Evolutionary conservation across 2,329 filamentous ascomycete species (phyloP).

Genomic region (Iodosphaeria phyllophila): DNA sequence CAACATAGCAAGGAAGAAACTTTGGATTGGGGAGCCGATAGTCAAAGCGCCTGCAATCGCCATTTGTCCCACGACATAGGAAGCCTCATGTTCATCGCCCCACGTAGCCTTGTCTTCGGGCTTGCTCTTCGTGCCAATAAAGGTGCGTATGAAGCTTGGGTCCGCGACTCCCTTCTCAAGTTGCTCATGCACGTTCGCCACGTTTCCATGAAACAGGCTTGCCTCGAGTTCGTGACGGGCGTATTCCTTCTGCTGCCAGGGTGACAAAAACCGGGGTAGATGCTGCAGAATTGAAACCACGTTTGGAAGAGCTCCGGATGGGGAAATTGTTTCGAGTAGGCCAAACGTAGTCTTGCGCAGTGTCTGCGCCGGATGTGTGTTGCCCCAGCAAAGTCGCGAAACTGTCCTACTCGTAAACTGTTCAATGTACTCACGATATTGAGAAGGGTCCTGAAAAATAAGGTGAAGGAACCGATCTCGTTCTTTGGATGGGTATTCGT

Average conservation of each 20-base stretch:
- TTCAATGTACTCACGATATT: constrained; percentile 26
- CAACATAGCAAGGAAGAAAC: constrained; percentile 19
- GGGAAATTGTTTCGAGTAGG: constrained; percentile 25
- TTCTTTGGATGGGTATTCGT: constrained; percentile 23
- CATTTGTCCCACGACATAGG: constrained; percentile 26
- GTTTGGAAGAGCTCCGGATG: constrained; percentile 23
- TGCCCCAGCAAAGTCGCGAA: constrained; percentile 25
- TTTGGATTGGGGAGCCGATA: constrained; percentile 24
- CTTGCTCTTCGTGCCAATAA: constrained; percentile 14
- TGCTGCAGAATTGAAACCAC: constrained; percentile 18
- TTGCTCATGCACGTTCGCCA: constrained; percentile 17
- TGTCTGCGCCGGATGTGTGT: constrained; percentile 17
- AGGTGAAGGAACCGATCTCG: constrained; percentile 25
- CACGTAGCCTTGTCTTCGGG: constrained; percentile 9
- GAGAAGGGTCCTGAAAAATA: constrained; percentile 17
- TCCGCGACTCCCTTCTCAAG: constrained; percentile 13
- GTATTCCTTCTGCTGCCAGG: constrained; percentile 25
- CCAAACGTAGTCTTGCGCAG: constrained; percentile 25
- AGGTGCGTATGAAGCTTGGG: constrained; percentile 23
- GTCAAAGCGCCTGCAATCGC: constrained; percentile 25
- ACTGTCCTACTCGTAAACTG: constrained; percentile 27
- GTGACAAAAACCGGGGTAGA: constrained; percentile 19
- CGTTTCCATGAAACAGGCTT: constrained; percentile 16
- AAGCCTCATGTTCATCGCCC: constrained; percentile 18
- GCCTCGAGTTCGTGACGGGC: constrained; percentile 20